Evolutionary conservation across 1,139 yeast genomes (phyloP), one percentile per base, ranked within the genome.

Genomic region (Sugiyamaella grinbergsii): DNA sequence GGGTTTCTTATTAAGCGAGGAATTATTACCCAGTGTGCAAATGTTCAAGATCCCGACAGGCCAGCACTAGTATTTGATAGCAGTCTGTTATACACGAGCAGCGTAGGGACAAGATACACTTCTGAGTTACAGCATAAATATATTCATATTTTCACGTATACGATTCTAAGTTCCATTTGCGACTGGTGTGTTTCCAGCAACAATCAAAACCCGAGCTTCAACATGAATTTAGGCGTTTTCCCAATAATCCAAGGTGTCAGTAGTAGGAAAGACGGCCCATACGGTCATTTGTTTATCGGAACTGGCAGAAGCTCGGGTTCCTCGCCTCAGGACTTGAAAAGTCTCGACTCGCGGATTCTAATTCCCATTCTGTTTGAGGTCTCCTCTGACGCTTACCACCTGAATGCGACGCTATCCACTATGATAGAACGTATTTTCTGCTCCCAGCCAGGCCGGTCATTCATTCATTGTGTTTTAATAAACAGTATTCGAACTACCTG

Each of bases 291-390:
- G 11, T 42, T 31, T 15, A 32, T 42, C 10, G 47, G 47, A 8
- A 23, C 28, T 5, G 26, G 31, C 10, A 3, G 8, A 19, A 19
- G 31, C 37, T 5, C 18, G 26, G n/a, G 11, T 16, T 28, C n/a
- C n/a, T n/a, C 18, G 11, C 8, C 7, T 19, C 26, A 31, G 15
- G 11, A 16, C n/a, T 13, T 26, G 7, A 32, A 23, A n/a, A 15
- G 13, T 10, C 16, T 15, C 10, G 40, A 34, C 24, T 36, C 42
- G 8, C 24, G 22, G 10, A 37, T 43, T 6, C 20, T 34, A 7
- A 36, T 43, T 16, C 47, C 47, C 13, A 37, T 43, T 15, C 22
- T 43, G 6, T 43, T 43, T 43, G 34, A 18, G 16, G 36, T 2
- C 15, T 10, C 26, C n/a, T n/a, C n/a, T n/a, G n/a, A n/a, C n/a